phyloP scores from a whole-genome alignment of 805 yeast species.

The Jamesozyma jinghongensis region DNA sequence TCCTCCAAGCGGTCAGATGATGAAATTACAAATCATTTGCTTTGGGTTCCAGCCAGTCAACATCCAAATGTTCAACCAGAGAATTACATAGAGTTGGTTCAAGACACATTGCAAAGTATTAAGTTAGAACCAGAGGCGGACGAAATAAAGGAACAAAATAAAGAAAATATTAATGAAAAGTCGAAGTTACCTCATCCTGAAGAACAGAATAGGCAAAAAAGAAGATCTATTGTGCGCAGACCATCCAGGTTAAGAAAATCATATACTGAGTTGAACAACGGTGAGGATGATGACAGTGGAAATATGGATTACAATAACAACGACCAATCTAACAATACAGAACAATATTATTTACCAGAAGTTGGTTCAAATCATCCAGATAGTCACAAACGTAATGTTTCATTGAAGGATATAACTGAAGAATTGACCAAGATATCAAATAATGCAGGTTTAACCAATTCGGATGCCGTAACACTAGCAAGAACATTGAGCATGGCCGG shows the following conservation, averaged over 20 bases:
- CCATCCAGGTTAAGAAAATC: constrained; percentile 29
- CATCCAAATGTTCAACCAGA: constrained; percentile 96
- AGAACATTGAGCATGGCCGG: constrained; percentile 67
- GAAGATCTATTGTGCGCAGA: constrained; percentile 24
- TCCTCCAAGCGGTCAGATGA: not conserved
- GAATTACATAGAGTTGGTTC: constrained; percentile 61
- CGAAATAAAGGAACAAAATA: constrained; percentile 7
- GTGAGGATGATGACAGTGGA: constrained; percentile 26
- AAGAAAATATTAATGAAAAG: not conserved
- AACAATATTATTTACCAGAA: too few species aligned
- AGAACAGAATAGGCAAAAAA: constrained; percentile 2
- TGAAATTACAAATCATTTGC: constrained; percentile 36
- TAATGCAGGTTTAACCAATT: constrained; percentile 67
- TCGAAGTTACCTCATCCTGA: not conserved
- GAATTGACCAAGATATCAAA: constrained; percentile 69
- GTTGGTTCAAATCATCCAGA: not conserved
- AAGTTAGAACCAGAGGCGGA: constrained; percentile 7
- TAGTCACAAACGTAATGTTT: constrained; percentile 34
- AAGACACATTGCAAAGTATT: constrained; percentile 32
- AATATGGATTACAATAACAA: constrained; percentile 14
- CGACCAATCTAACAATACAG: constrained; percentile 1
- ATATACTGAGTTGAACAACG: constrained; percentile 25
- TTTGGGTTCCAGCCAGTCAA: constrained; percentile 94
- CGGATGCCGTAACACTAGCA: constrained; percentile 77
- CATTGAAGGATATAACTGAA: constrained; percentile 59